Evolutionary conservation across 2,329 filamentous ascomycete species (phyloP), one percentile per base, ranked within the genome.

Genomic region (Neodidymelliopsis sp.): DNA sequence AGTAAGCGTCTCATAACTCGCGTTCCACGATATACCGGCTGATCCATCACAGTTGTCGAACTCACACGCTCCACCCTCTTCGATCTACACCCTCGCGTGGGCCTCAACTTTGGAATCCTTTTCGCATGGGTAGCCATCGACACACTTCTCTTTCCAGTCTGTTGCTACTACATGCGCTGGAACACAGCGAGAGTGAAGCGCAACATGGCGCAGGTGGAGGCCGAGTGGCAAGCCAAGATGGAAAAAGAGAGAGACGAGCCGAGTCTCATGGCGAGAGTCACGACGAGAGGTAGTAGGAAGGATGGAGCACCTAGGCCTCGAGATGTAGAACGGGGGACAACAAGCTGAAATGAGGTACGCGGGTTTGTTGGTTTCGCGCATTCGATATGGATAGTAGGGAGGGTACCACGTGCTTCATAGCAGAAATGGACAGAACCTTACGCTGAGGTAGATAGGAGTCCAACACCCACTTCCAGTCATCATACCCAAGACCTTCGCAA

Each of bases 51-150:
- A 77, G 75, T 87, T 24, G 84, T 87, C 29, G 77, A 84, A 61
- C 82, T 77, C 2, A 78, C 79, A 5, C 76, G 84, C n/a, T 81
- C 80, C 4, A 79, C 85, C 15, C 59, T 87, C 4, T 87, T 88
- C 57, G 83, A 83, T 49, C 72, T 83, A 4, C 79, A 83, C 52
- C 81, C 80, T 1, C 66, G 77, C 10, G 81, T 86, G 29, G 83
- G 83, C 0, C 68, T 85, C 6, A 82, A 87, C 57, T 81, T 87
- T 61, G 84, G 80, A 1, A 67, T 87, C 4, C 62, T 87, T 18
- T 78, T 85, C 49, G 78, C 78, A 0, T 87, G 83, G 84, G 67
- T 67, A 2, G 80, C 73, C 0, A 58, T 84, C n/a, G 81, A 80
- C 46, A 78, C 79, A 0, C 55, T 66, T 0, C 41, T 85, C 1